Evolutionary conservation across 2,329 filamentous ascomycete species (phyloP), one percentile per base, ranked within the genome.

Genomic region (Huntiella savannae): DNA sequence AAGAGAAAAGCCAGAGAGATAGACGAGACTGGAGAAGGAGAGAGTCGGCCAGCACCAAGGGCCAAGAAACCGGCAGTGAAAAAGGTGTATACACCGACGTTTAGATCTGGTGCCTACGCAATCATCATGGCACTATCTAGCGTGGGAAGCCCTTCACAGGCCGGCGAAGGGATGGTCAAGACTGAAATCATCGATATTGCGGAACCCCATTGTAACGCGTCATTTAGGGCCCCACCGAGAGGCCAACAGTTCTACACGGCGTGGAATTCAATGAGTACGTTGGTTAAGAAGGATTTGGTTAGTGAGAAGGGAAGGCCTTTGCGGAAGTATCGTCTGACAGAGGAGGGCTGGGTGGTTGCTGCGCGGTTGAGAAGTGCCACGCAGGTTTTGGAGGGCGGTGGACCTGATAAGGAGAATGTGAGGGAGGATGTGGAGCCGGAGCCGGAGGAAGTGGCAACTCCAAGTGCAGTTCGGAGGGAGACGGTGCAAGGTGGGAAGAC

Each of bases 241-340:
- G 66, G 79, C 0, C 77, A 69, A 8, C 80, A 77, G 48, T 82
- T 73, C 54, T 82, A 83, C 54, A 88, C 82, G 0, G 83, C 83
- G 0, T 91, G 82, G 82, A 80, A 73, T 55, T 85, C 82, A 1
- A 86, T 88, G 70, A 83, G 82, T 56, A 84, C 79, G 0, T 62
- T 91, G 32, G 53, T 77, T 4, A 68, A 75, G 46, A 85, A 87
- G 56, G 80, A 85, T 48, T 62, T 87, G 3, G 79, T 87, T 0
- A 77, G 76, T 48, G 77, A 82, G 53, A 75, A 74, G 45, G 79
- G 81, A 0, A 68, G 79, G 12, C 82, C 81, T 0, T 59, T 75
- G 13, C 71, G 75, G 50, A 74, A 70, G 52, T 91, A 86, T 56
- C 66, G 68, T 2, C 62, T 91, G 33, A 84, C 82, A 0, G 81